Percentiles rank a stretch among this genome's conserved stretches.
phyloP scores from a whole-genome alignment of 139 green algal genomes.

The Chlamydomonas urium region DNA sequence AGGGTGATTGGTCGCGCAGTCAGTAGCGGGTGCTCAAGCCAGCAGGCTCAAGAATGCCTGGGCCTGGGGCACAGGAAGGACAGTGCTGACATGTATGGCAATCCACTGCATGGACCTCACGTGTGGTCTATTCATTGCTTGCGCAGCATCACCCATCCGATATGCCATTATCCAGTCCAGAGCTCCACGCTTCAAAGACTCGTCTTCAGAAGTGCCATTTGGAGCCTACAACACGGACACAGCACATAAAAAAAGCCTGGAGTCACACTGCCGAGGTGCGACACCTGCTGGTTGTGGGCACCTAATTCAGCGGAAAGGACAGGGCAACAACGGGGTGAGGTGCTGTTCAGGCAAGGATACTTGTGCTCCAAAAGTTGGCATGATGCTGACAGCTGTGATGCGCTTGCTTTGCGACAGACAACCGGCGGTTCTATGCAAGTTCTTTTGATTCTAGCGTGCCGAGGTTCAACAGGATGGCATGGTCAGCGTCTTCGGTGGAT shows the following conservation, averaged over 20 bases:
- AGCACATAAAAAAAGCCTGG: conserved; percentile 12
- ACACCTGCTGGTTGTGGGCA: not conserved
- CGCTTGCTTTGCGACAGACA: conserved; percentile 10
- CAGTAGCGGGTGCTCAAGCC: not conserved
- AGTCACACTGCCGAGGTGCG: conserved; percentile 6
- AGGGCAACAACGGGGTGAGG: not conserved
- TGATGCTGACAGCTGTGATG: not conserved
- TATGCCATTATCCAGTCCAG: conserved; percentile 4
- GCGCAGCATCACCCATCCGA: conserved; percentile 4
- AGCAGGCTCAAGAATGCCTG: not conserved
- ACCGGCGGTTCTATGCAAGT: conserved; percentile 23
- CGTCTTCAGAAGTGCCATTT: conserved; percentile 15
- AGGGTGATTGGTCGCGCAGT: not conserved
- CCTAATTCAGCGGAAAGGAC: not conserved
- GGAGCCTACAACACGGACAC: conserved; percentile 28
- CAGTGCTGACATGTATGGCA: not conserved
- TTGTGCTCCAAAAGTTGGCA: too few species aligned
- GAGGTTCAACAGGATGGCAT: conserved; percentile 16
- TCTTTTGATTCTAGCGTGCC: conserved; percentile 21
- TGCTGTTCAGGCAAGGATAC: not conserved
- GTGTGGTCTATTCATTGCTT: not conserved
- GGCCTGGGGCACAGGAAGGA: not conserved
- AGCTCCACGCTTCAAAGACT: conserved; percentile 1
- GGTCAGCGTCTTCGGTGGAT: conserved; percentile 15
- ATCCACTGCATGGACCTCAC: not conserved